Evolutionary conservation across 2,329 filamentous ascomycete genomes (phyloP).

Genomic region (Cercospora canescens): DNA sequence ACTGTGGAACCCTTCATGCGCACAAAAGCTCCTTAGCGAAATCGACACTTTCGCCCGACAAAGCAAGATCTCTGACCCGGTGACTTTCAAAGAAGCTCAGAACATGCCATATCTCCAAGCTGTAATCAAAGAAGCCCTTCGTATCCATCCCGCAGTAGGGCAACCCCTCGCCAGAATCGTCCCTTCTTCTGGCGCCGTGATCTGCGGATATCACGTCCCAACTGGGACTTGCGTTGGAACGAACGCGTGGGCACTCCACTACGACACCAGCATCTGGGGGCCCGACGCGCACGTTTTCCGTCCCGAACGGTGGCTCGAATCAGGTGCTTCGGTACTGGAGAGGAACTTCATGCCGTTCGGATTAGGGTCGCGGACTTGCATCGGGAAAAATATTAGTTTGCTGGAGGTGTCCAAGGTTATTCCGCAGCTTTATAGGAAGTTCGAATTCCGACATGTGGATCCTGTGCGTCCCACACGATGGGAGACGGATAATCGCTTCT

Average conservation of each 20-base stretch:
- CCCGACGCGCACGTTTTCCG: conserved; percentile 36
- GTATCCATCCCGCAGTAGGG: conserved; percentile 48
- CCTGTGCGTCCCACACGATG: conserved; percentile 28
- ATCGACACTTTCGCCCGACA: conserved; percentile 31
- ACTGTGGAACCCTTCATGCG: conserved; percentile 27
- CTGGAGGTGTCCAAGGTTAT: conserved; percentile 35
- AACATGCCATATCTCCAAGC: conserved; percentile 45
- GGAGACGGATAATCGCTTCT: conserved; percentile 19
- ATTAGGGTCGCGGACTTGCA: no score
- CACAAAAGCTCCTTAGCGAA: conserved; percentile 38
- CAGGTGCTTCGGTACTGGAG: conserved; percentile 39
- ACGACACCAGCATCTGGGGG: conserved; percentile 31
- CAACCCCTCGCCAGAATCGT: conserved; percentile 41
- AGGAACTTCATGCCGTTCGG: conserved; percentile 13
- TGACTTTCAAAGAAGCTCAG: conserved; percentile 35
- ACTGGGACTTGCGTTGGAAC: no score
- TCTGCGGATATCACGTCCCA: no score
- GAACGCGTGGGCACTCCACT: no score
- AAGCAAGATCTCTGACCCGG: conserved; percentile 33
- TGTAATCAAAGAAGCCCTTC: conserved; percentile 46
- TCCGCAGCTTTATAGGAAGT: conserved; percentile 28
- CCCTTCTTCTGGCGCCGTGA: no score
- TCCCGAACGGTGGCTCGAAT: conserved; percentile 38
- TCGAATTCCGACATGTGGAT: conserved; percentile 26
- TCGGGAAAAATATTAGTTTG: conserved; percentile 28